Base-by-base conservation (phyloP, 192 early-diverging fungal genomes). In the Geranomyces variabilis region DNA sequence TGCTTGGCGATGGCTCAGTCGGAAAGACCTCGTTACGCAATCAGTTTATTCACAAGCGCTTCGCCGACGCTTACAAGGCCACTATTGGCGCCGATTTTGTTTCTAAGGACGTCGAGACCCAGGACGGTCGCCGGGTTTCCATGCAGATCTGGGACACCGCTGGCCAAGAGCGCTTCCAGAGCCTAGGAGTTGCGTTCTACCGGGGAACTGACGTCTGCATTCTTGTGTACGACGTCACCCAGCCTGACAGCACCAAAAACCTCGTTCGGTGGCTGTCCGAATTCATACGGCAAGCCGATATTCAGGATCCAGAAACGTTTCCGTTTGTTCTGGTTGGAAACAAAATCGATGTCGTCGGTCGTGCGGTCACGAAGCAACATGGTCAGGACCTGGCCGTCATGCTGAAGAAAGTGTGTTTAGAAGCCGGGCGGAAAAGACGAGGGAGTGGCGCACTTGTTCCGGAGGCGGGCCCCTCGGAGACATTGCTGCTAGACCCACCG, bases 121-220 rank as follows among this genome's bases (percentile, higher is more conserved):
- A 56, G n/a, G 71, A 66, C 13, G 74, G 71, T 28, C 14, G 55
- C 55, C 58, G 44, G 28, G 73, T 80, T 24, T 26, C 48, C 10
- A 55, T 83, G 64, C 81, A 83, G 64, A 75, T 83, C 19, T 83
- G 81, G 81, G 81, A 83, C 67, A 83, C 81, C 15, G 81, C 81
- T n/a, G 75, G 80, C 12, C 78, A 83, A 61, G 81, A 83, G 47
- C 66, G 81, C 36, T 84, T 84, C 47, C 80, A 77, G 43, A 73
- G 69, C 41, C 51, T 84, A 19, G 78, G 77, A 10, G 68, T 77
- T 12, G 77, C 80, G 22, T 84, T 77, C 59, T 84, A 83, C 36
- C 59, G 83, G 65, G 83, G 83, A 14, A 66, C 79, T 2, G 83
- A 84, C 56, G 82, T 71, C 22, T 81, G 79, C 65, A 71, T 84